Evolutionary conservation across 306 rosid genomes (phyloP), one percentile per base, ranked within the genome.

Genomic region (Carpinus viminea): DNA sequence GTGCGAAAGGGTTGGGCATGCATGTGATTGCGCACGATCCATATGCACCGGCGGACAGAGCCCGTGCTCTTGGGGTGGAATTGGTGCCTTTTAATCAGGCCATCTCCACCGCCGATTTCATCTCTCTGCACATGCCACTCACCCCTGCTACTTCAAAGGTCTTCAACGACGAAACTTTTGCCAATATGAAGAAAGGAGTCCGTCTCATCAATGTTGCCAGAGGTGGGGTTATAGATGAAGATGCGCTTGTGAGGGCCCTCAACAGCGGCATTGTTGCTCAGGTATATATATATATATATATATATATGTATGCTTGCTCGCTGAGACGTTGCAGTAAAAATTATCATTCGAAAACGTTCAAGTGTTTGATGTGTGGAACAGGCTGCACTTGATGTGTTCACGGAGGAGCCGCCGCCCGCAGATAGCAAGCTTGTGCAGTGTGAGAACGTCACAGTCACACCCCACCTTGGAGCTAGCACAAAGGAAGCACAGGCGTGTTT

Each of bases 401-500:
- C 92, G 0, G 92, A 80, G 84, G 98, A 94, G 86, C 98, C 97
- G 8, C 97, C 98, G 5, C 26, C 98, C 10, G 83, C 87, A 64
- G 92, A 92, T 62, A 91, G 90, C 76, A 92, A 90, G 87, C 76
- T 94, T 15, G 92, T 94, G 76, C 97, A 82, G 12, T 93, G 91
- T 68, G 85, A 91, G 83, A 92, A 92, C 85, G 98, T 92, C 21
- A 94, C 88, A 1, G 91, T 82, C 65, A 91, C 98, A 0, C 98
- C 97, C 46, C 97, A 94, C 86, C 97, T 94, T 48, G 98, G 97
- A 72, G 98, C 98, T 46, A 94, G 98, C 91, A 94, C 98, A n/a
- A 89, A 79, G 84, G 98, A 94, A 80, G 98, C 98, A 38, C 98
- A 94, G 90, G 98, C 86, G 70, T 78, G 61, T 74, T 73, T 72